Conservation (phyloP, 345 rosid species). For the Rubroshorea leprosula region DNA sequence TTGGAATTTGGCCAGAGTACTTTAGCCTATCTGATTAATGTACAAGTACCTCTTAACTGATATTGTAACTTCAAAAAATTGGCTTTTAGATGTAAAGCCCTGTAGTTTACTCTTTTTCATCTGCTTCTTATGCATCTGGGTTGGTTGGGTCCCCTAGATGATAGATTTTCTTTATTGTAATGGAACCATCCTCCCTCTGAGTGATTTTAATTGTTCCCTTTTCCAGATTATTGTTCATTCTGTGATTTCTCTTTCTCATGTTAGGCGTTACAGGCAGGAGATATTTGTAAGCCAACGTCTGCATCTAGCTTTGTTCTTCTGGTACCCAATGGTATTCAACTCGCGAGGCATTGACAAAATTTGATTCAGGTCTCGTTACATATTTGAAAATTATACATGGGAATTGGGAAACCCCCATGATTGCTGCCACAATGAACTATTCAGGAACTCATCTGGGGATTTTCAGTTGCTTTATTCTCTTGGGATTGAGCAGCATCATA, state of each 20-base stretch:
- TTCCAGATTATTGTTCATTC: background rate
- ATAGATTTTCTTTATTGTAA: conserved; percentile 5
- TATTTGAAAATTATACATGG: no score
- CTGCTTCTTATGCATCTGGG: conserved; percentile 14
- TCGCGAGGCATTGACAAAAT: no score
- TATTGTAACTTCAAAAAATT: conserved; percentile 32
- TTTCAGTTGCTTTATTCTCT: background rate
- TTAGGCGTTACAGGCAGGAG: background rate
- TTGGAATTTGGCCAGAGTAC: conserved; percentile 35
- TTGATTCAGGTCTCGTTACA: no score
- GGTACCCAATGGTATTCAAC: no score
- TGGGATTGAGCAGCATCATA: conserved; percentile 14
- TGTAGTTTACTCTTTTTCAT: conserved; percentile 20
- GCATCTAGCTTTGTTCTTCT: no score
- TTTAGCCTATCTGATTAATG: conserved; percentile 38
- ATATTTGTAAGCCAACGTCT: no score
- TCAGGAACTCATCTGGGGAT: background rate
- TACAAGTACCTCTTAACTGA: conserved; percentile 51
- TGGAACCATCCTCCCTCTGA: conserved; percentile 19
- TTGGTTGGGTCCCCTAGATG: conserved; percentile 23
- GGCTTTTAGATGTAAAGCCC: conserved; percentile 31
- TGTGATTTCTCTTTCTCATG: no score
- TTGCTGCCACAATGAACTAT: conserved; percentile 4
- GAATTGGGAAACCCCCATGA: no score
- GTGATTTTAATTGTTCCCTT: conserved; percentile 11